Percentiles rank a stretch among this genome's conserved stretches.
These are phyloP conservation scores for Naganishia onofrii DNA, from an alignment of 768 basidiomycete species.

Conservation along the genomic window DNA sequence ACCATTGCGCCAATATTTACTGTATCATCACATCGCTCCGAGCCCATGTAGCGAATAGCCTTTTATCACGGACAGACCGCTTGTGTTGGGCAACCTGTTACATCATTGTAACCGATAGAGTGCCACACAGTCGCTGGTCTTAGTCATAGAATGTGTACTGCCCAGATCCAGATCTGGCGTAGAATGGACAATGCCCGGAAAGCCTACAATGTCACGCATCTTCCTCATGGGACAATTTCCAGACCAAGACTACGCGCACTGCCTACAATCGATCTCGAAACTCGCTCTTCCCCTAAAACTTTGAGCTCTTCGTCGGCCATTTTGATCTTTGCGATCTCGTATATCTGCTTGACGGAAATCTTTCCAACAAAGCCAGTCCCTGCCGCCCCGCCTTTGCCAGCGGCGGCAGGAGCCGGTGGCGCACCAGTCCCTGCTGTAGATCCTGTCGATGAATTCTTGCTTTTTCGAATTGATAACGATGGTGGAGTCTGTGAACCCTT, in stretches of 20 bases:
- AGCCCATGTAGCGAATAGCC: not conserved
- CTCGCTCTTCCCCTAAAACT: slow-evolving; percentile 78
- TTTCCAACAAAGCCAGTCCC: slow-evolving; percentile 59
- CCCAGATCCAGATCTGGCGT: too few species aligned
- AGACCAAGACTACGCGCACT: slow-evolving; percentile 85
- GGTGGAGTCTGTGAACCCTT: slow-evolving; percentile 77
- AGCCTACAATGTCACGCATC: not conserved
- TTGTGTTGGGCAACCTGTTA: not conserved
- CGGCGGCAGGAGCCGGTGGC: not conserved
- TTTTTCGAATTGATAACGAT: slow-evolving; percentile 63
- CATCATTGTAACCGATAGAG: not conserved
- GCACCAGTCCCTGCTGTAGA: slow-evolving; percentile 16
- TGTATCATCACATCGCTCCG: not conserved
- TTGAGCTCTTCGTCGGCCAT: slow-evolving; percentile 81
- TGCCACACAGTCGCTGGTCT: not conserved
- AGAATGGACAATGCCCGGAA: too few species aligned
- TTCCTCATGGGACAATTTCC: slow-evolving; percentile 71
- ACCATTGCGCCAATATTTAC: not conserved
- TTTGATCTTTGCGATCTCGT: slow-evolving; percentile 98
- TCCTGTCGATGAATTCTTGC: slow-evolving; percentile 4
- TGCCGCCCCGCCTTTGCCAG: slow-evolving; percentile 27
- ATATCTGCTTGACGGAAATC: slow-evolving; percentile 91
- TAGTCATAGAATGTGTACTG: too few species aligned
- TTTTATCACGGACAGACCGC: not conserved
- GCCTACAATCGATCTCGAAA: slow-evolving; percentile 82